Evolutionary conservation across 495 filamentous ascomycete genomes (phyloP), one percentile per base, ranked within the genome.

Genomic region (Penicillium bovifimosum): DNA sequence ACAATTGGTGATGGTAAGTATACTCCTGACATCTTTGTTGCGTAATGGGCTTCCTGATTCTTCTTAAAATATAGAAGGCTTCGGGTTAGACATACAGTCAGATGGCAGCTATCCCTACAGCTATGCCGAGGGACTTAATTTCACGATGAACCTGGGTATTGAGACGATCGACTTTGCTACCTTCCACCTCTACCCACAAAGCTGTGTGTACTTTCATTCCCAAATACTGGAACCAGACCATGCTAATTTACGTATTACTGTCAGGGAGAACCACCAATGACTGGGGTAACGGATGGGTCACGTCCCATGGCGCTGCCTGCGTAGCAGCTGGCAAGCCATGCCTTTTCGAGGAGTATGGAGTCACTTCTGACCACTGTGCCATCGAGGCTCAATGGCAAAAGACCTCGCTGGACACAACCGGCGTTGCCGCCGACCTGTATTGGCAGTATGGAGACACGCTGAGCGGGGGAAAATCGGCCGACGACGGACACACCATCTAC

Each of bases 281-380:
- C 47, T 80, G 76, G 72, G 78, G 77, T 6, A 74, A 75, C 34
- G 68, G 71, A 41, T 87, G 85, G 84, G 75, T 87, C 52, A 66
- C 65, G 4, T 75, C 84, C 43, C 85, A 88, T 52, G 81, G 77
- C 2, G 72, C 66, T 0, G 73, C 78, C 1, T 82, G 80, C 48
- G 66, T 67, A 31, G 75, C 73, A 9, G 76, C 73, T 8, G 76
- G 76, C 17, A 88, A 87, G 66, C 84, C 86, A 0, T 85, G 86
- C 36, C 70, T 88, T 17, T 75, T 84, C 43, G 85, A 88, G 55
- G 86, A 87, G 61, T 88, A 88, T 55, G 83, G 83, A 53, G 59
- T 77, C 35, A 74, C 67, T 2, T 71, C 57, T 40, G 54, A 67
- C 52, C 73, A 63, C 45, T 77, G 59, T 63, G 63, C 32, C 54